Conservation (phyloP, 2,329 filamentous ascomycete species). For the Colletotrichum euphorbiae region DNA sequence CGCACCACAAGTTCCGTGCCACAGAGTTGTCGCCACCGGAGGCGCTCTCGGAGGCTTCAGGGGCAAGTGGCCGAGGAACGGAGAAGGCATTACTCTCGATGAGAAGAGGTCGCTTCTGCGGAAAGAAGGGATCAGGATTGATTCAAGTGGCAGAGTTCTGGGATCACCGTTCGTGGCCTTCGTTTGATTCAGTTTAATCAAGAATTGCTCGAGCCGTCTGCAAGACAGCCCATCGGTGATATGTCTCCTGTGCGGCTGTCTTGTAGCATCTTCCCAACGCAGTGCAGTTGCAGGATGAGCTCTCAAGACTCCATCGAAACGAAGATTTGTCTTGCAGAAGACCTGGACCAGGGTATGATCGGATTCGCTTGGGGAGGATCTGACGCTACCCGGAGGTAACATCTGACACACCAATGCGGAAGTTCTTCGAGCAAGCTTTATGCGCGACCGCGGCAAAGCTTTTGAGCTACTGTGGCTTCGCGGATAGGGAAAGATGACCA, state of each 20-base stretch:
- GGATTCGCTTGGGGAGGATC: background rate
- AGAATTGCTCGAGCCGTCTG: background rate
- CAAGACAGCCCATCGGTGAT: too few species aligned
- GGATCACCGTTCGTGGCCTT: constrained; percentile 66
- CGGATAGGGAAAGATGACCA: background rate
- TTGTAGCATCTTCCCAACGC: too few species aligned
- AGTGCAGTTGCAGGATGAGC: too few species aligned
- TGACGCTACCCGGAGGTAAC: background rate
- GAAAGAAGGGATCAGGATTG: constrained; percentile 73
- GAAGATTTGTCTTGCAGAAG: too few species aligned
- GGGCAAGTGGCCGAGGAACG: constrained; percentile 89
- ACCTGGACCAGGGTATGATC: too few species aligned
- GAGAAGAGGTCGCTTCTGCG: constrained; percentile 73
- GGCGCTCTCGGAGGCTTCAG: constrained; percentile 86
- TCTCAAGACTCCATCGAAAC: too few species aligned
- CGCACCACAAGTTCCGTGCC: constrained; percentile 84
- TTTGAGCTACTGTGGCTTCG: background rate
- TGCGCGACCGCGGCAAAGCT: background rate
- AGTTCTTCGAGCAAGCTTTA: constrained; percentile 7
- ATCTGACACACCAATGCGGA: background rate
- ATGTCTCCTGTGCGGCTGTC: too few species aligned
- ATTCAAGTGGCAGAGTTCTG: constrained; percentile 68
- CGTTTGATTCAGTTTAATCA: constrained; percentile 38
- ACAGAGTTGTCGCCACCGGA: constrained; percentile 81
- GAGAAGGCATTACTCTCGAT: constrained; percentile 70